Percentiles rank a stretch among this genome's conserved stretches.
phyloP scores from a whole-genome alignment of 306 rosid species.

The Cicer cuneatum region DNA sequence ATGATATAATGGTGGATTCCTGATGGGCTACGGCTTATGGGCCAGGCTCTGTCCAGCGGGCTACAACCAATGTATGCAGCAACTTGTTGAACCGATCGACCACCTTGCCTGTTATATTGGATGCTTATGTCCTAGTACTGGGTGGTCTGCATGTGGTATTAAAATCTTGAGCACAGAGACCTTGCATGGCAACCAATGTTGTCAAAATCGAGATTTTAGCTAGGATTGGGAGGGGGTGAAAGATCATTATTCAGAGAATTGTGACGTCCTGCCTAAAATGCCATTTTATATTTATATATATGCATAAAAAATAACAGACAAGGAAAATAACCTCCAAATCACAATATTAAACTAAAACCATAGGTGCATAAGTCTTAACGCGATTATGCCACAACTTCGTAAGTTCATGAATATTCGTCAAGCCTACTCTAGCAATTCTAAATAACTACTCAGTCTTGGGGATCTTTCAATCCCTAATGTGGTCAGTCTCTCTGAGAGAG shows the following conservation, averaged over 20 bases:
- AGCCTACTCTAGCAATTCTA: neutral
- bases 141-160: neutral
- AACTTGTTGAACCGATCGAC: neutral
- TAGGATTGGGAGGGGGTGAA: neutral
- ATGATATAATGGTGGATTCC: too few relatives aligned
- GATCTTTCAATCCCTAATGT: neutral
- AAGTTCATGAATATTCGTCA: neutral
- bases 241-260: neutral
- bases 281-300: neutral
- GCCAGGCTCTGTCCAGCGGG: neutral
- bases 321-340: neutral
- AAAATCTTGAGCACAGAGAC: neutral
- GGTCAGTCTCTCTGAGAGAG: neutral
- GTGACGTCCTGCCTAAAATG: neutral
- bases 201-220: neutral
- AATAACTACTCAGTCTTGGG: neutral
- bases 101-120: neutral
- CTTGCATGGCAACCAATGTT: neutral
- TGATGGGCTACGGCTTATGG: too few relatives aligned
- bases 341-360: neutral
- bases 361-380: neutral
- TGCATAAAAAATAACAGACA: conserved; percentile 1
- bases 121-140: neutral
- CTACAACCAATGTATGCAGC: neutral
- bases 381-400: neutral